Evolutionary conservation across 768 basidiomycete genomes (phyloP).

Genomic region (Strobilomyces echinocephalus): DNA sequence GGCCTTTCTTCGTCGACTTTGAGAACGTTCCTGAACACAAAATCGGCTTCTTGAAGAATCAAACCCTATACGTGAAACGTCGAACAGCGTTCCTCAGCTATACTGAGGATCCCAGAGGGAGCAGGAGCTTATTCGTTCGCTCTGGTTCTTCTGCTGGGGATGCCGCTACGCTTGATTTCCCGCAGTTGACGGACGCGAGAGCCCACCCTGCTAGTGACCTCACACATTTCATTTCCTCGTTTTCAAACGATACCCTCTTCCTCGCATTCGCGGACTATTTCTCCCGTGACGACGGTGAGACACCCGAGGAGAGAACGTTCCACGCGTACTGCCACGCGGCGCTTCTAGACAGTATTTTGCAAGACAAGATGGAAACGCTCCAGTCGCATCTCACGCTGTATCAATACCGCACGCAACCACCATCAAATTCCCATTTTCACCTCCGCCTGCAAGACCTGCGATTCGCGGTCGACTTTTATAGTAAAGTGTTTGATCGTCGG

Average conservation of each 20-base stretch:
- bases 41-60: conserved; percentile 62
- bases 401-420: conserved; percentile 58
- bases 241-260: conserved; percentile 77
- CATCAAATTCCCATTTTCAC: conserved; percentile 56
- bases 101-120: conserved; percentile 89
- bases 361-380: conserved; percentile 80
- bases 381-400: conserved; percentile 72
- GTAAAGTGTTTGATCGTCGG: conserved; percentile 64
- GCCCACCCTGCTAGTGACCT: conserved; percentile 69
- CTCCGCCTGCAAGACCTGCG: conserved; percentile 68
- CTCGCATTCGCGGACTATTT: conserved; percentile 79
- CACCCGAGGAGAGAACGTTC: conserved; percentile 56
- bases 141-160: conserved; percentile 83
- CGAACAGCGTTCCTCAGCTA: conserved; percentile 91
- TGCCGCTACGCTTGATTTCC: conserved; percentile 81
- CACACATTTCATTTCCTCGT: conserved; percentile 80
- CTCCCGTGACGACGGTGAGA: conserved; percentile 56
- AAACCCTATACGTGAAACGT: conserved; percentile 89
- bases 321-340: conserved; percentile 71
- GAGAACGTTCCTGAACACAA: conserved; percentile 63
- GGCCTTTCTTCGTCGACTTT: conserved; percentile 85
- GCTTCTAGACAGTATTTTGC: conserved; percentile 82
- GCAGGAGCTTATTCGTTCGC: conserved; percentile 84
- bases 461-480: conserved; percentile 73
- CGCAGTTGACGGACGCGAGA: conserved; percentile 63